Percentiles rank a stretch among this genome's conserved stretches.
Conservation (phyloP, 495 filamentous ascomycete genomes). For the Podospora sp. region DNA sequence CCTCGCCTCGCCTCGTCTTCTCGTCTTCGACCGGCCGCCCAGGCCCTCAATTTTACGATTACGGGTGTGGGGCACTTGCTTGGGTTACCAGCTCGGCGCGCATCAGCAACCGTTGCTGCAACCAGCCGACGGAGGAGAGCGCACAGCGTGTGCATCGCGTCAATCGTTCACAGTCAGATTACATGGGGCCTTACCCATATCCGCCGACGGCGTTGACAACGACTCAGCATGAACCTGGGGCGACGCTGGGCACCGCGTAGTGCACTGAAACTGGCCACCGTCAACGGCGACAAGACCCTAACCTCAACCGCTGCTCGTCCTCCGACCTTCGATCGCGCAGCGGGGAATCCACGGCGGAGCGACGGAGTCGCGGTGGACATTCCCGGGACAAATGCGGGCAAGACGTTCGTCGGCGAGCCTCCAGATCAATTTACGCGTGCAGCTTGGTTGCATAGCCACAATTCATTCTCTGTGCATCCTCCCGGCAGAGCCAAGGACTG, state of each 20-base stretch:
- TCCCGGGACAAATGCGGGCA: conserved; percentile 2
- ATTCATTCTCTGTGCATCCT: background rate
- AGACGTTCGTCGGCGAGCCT: background rate
- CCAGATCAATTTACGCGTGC: conserved; percentile 2
- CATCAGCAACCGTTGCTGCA: background rate
- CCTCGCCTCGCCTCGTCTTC: conserved; percentile 14
- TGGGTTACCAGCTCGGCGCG: background rate
- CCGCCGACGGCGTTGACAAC: background rate
- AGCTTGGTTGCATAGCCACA: background rate
- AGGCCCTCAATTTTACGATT: conserved; percentile 32
- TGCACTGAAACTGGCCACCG: background rate
- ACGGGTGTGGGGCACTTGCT: conserved; percentile 25
- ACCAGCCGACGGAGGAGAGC: background rate
- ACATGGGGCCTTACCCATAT: background rate
- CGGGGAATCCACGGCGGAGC: background rate
- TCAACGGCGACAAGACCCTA: background rate
- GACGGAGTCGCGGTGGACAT: background rate
- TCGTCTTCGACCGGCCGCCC: conserved; percentile 14
- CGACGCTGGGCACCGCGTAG: background rate
- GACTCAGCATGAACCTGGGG: background rate
- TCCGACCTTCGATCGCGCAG: background rate
- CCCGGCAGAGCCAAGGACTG: background rate
- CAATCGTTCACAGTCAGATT: background rate
- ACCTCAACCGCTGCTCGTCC: background rate
- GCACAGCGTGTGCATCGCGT: background rate